These are phyloP conservation scores for Fusarium paranaense DNA, from an alignment of 2,329 filamentous ascomycete species.

Conservation along the genomic window DNA sequence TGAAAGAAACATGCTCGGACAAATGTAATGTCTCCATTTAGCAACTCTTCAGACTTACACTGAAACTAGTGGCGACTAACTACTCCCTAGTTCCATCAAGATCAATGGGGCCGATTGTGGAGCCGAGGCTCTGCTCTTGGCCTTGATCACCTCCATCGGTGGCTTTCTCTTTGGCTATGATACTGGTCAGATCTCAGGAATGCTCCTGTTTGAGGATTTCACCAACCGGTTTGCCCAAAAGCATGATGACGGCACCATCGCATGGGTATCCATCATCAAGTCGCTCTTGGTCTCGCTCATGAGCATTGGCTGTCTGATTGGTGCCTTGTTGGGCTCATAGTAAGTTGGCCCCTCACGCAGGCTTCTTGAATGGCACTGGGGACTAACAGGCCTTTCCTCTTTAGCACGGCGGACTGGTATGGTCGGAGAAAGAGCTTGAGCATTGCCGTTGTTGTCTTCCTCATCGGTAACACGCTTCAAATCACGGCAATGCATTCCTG, in stretches of 20 bases:
- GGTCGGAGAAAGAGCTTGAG: conserved; percentile 67
- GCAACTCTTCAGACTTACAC: neutral
- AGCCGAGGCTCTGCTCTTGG: conserved; percentile 56
- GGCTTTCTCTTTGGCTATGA: conserved; percentile 73
- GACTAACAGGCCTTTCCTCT: neutral
- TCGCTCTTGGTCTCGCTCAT: conserved; percentile 66
- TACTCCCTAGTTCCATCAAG: conserved; percentile 46
- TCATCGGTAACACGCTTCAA: conserved; percentile 73
- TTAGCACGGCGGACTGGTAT: conserved; percentile 62
- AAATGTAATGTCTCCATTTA: conserved; percentile 2
- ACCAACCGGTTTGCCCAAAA: conserved; percentile 61
- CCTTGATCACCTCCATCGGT: conserved; percentile 65
- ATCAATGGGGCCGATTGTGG: conserved; percentile 55
- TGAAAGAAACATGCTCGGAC: conserved; percentile 19
- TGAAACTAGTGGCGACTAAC: neutral
- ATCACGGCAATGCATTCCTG: conserved; percentile 67
- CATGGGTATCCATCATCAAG: conserved; percentile 55
- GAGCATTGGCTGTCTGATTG: conserved; percentile 66
- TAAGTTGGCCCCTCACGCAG: conserved; percentile 16
- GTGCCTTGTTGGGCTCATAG: conserved; percentile 63
- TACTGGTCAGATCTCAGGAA: conserved; percentile 67
- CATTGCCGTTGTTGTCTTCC: conserved; percentile 66
- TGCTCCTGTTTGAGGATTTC: conserved; percentile 63
- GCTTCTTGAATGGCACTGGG: neutral
- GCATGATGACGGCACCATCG: conserved; percentile 53